These are phyloP conservation scores for Cercophora sp. DNA, from an alignment of 495 filamentous ascomycete species.

Conservation along the genomic window DNA sequence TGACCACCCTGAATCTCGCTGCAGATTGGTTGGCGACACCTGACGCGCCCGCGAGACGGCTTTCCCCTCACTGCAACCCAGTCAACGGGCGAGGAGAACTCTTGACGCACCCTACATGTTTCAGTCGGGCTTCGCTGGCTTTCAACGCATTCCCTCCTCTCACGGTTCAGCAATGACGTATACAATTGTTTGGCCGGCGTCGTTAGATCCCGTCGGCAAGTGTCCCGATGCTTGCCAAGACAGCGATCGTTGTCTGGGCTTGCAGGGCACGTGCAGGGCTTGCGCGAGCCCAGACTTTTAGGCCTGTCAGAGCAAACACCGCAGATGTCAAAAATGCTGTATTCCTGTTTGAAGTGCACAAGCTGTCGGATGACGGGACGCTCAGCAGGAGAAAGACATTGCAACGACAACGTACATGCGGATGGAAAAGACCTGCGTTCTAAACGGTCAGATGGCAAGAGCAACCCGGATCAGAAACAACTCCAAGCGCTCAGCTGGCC, in stretches of 20 bases:
- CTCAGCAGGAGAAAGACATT: too few species aligned
- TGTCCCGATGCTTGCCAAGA: conserved; percentile 2
- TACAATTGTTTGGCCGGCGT: too few species aligned
- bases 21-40: conserved; percentile 3
- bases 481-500: too few species aligned
- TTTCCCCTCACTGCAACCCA: neutral
- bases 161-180: too few species aligned
- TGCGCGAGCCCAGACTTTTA: neutral
- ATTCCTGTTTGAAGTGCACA: neutral
- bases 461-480: too few species aligned
- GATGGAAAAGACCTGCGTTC: conserved; percentile 5
- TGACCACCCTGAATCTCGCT: neutral
- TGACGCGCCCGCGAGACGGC: neutral
- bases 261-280: neutral
- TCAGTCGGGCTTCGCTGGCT: neutral
- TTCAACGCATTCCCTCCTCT: neutral
- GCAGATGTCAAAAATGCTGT: too few species aligned
- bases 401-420: too few species aligned
- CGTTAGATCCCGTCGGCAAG: conserved; percentile 5
- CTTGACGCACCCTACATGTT: neutral
- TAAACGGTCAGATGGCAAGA: conserved; percentile 9
- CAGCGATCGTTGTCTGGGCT: conserved; percentile 7
- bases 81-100: neutral
- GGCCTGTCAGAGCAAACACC: too few species aligned
- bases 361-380: neutral